Conservation (phyloP, 805 yeast genomes). For the Kodamaea sagamina region DNA sequence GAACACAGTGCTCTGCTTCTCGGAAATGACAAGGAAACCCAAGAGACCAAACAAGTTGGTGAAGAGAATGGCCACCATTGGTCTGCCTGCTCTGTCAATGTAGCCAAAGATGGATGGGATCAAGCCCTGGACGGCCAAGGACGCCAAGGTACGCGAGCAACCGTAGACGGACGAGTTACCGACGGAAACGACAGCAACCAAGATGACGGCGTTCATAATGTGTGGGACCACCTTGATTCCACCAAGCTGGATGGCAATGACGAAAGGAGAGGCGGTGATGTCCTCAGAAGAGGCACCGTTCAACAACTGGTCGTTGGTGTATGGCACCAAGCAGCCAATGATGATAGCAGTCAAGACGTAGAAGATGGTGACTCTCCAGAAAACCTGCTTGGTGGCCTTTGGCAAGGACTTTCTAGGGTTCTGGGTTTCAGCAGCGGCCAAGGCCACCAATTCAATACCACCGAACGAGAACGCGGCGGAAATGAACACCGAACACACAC, state of each 20-base stretch:
- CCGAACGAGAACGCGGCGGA: slow-evolving; percentile 63
- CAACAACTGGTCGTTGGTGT: slow-evolving; percentile 47
- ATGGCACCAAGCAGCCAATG: slow-evolving; percentile 51
- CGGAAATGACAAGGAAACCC: slow-evolving; percentile 39
- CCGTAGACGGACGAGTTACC: slow-evolving; percentile 77
- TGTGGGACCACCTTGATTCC: slow-evolving; percentile 68
- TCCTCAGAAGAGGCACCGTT: slow-evolving; percentile 46
- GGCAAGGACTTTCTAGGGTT: slow-evolving; percentile 60
- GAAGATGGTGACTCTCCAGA: slow-evolving; percentile 55
- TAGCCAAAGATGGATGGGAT: slow-evolving; percentile 53
- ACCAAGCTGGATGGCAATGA: slow-evolving; percentile 63
- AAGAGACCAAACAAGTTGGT: slow-evolving; percentile 39
- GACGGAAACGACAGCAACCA: slow-evolving; percentile 72
- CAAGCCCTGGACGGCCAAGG: slow-evolving; percentile 69
- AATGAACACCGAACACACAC: slow-evolving; percentile 37
- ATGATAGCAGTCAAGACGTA: slow-evolving; percentile 31
- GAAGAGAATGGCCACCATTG: slow-evolving; percentile 38
- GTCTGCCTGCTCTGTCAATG: slow-evolving; percentile 45
- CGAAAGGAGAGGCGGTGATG: slow-evolving; percentile 73
- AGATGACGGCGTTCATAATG: slow-evolving; percentile 71
- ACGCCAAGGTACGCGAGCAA: slow-evolving; percentile 68
- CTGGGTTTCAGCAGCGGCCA: slow-evolving; percentile 59
- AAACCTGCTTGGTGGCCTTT: slow-evolving; percentile 55
- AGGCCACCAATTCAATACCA: slow-evolving; percentile 59
- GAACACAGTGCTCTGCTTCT: slow-evolving; percentile 35